Percentiles rank a stretch among this genome's conserved stretches.
Evolutionary conservation across 2,329 filamentous ascomycete genomes (phyloP).

Genomic region (Ceratocystis diversiconidia): DNA sequence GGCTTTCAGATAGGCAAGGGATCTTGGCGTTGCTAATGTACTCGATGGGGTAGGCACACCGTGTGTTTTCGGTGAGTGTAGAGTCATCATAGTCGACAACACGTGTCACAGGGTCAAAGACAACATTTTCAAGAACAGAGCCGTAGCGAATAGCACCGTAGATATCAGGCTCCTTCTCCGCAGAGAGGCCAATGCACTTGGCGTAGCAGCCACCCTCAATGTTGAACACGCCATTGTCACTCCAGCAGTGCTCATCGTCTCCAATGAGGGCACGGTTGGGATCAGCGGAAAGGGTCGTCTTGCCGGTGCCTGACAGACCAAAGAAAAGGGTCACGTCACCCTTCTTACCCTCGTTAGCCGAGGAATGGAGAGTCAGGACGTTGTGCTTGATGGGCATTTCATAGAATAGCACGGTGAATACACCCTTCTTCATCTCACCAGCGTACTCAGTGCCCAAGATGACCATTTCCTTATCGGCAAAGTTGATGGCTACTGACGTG

Average conservation of each 20-base stretch:
- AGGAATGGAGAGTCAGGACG: constrained; percentile 94
- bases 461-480: constrained; percentile 99
- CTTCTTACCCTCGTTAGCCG: constrained; percentile 86
- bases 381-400: constrained; percentile 99
- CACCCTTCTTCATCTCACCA: constrained; percentile 93
- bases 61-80: constrained; percentile 95
- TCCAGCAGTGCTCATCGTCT: constrained; percentile 99
- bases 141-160: constrained; percentile 91
- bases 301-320: constrained; percentile 93
- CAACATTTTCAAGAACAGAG: constrained; percentile 94
- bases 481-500: constrained; percentile 97
- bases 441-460: constrained; percentile 98
- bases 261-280: constrained; percentile 92
- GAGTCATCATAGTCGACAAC: constrained; percentile 89
- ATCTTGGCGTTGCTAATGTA: constrained; percentile 99
- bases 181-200: constrained; percentile 94
- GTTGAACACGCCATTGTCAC: constrained; percentile 93
- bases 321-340: constrained; percentile 99
- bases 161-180: constrained; percentile 98
- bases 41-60: constrained; percentile 95
- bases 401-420: constrained; percentile 99
- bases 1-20: constrained; percentile 72
- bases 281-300: constrained; percentile 95
- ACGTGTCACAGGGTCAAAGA: constrained; percentile 83
- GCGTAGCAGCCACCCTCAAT: constrained; percentile 99